Percentiles rank a stretch among this genome's conserved stretches.
These are phyloP conservation scores for Macadamia tetraphylla DNA, from an alignment of 164 flowering plant species.

Conservation along the genomic window DNA sequence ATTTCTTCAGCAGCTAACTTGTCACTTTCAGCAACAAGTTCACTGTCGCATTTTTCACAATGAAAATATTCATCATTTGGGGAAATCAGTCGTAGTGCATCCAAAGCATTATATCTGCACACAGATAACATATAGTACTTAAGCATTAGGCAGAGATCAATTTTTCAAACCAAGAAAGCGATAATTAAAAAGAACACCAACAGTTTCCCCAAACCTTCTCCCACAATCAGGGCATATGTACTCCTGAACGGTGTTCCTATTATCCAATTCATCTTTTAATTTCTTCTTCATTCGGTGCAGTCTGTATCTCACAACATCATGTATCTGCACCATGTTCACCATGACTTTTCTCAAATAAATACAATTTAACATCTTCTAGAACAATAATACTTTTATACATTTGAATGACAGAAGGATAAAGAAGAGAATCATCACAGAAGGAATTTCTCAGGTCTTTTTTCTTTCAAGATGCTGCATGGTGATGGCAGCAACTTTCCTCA, in stretches of 20 bases:
- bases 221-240: constrained; percentile 81
- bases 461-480: too few relatives aligned
- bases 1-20: constrained; percentile 78
- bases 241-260: constrained; percentile 88
- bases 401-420: too few relatives aligned
- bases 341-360: background rate
- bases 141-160: background rate
- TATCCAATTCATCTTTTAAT: constrained; percentile 81
- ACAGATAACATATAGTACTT: constrained; percentile 6
- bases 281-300: constrained; percentile 91
- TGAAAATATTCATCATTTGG: constrained; percentile 68
- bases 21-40: constrained; percentile 88
- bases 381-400: too few relatives aligned
- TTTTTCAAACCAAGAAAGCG: background rate
- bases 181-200: background rate
- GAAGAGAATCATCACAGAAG: too few relatives aligned
- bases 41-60: constrained; percentile 86
- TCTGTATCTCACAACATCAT: constrained; percentile 93
- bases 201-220: constrained; percentile 45
- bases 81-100: constrained; percentile 68
- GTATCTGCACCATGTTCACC: constrained; percentile 50
- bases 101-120: constrained; percentile 84
- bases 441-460: too few relatives aligned
- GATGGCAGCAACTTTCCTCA: too few relatives aligned
- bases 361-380: too few relatives aligned